Conservation (phyloP, 2,329 filamentous ascomycete species). For the Daldinia sp. region DNA sequence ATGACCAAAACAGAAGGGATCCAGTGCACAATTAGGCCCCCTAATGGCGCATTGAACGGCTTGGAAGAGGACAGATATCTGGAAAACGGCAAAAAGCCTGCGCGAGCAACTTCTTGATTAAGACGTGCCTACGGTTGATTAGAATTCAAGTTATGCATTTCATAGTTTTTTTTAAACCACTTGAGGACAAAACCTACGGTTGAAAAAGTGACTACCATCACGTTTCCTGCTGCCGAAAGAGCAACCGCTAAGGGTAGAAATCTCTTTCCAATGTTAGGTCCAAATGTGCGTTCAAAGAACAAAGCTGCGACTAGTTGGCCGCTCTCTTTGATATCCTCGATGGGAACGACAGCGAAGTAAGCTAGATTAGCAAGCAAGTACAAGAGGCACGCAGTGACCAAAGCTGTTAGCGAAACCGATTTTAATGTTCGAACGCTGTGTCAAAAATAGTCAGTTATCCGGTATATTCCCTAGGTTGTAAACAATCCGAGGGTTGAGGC, state of each 20-base stretch:
- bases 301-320: conserved; percentile 73
- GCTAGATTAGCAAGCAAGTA: conserved; percentile 73
- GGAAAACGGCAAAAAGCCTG: conserved; percentile 74
- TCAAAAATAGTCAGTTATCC: background rate
- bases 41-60: conserved; percentile 72
- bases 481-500: background rate
- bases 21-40: conserved; percentile 73
- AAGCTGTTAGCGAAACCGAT: conserved; percentile 66
- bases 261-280: conserved; percentile 61
- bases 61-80: conserved; percentile 67
- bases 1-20: conserved; percentile 74
- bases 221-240: conserved; percentile 73
- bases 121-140: conserved; percentile 63
- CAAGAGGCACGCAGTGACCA: conserved; percentile 68
- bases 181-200: conserved; percentile 57
- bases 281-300: conserved; percentile 72
- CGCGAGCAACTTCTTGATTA: conserved; percentile 76
- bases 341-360: conserved; percentile 69
- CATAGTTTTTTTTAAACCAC: too few species aligned
- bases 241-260: conserved; percentile 72
- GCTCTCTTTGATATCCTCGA: conserved; percentile 71
- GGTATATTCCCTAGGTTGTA: background rate
- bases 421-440: conserved; percentile 64
- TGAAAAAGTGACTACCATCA: conserved; percentile 76
- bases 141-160: conserved; percentile 19